These are phyloP conservation scores for Endogone sp. DNA, from an alignment of 192 early-diverging fungal genomes.

Conservation along the genomic window DNA sequence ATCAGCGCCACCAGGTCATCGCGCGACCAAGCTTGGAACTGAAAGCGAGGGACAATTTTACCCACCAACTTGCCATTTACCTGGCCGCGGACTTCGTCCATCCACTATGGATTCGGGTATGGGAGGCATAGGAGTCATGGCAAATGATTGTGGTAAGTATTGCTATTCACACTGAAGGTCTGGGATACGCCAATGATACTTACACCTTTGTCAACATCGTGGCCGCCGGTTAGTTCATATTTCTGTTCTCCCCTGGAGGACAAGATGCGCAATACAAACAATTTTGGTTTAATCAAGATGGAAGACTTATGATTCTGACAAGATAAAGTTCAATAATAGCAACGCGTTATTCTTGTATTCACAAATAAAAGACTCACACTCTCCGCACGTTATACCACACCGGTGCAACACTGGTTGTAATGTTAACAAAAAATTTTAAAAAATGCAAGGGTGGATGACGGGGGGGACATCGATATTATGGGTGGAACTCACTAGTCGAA, in stretches of 20 bases:
- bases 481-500: constrained; percentile 32
- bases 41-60: constrained; percentile 34
- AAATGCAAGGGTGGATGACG: not conserved
- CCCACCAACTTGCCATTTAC: constrained; percentile 14
- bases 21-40: constrained; percentile 19
- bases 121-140: not conserved
- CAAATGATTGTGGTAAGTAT: not conserved
- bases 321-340: too few species aligned
- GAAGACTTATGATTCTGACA: not conserved
- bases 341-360: not conserved
- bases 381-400: constrained; percentile 33
- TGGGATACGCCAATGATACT: too few species aligned
- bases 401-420: constrained; percentile 22
- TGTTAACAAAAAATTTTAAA: not conserved
- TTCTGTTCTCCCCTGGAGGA: not conserved
- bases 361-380: constrained; percentile 10
- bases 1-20: constrained; percentile 19
- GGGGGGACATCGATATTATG: not conserved
- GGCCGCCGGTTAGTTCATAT: constrained; percentile 24
- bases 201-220: constrained; percentile 33
- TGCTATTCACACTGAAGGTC: too few species aligned
- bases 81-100: constrained; percentile 23
- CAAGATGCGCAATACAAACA: not conserved
- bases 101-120: constrained; percentile 18
- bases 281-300: not conserved